Evolutionary conservation across 2,329 filamentous ascomycete genomes (phyloP).

Genomic region (Aspergillus fijiensis): DNA sequence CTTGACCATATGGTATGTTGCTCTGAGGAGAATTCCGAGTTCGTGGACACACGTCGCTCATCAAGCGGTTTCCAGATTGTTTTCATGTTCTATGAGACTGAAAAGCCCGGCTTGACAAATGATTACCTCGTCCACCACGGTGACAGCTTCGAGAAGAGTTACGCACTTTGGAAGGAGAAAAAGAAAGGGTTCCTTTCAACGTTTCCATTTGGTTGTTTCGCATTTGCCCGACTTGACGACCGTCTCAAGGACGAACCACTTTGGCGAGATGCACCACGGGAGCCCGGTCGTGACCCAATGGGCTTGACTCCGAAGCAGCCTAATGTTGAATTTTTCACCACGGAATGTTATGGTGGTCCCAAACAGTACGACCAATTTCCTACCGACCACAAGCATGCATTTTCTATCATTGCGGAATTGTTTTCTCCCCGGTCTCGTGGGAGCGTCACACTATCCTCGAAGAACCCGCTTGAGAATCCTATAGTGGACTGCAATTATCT

Average conservation of each 20-base stretch:
- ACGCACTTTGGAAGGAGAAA: constrained; percentile 57
- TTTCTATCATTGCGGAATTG: constrained; percentile 59
- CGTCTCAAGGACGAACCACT: constrained; percentile 55
- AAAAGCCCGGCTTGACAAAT: constrained; percentile 52
- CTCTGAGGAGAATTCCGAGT: neutral
- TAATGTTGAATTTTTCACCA: constrained; percentile 63
- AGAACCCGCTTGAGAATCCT: constrained; percentile 53
- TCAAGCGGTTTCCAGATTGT: constrained; percentile 42
- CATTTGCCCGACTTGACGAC: constrained; percentile 61
- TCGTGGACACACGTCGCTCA: constrained; percentile 7
- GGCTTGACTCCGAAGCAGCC: constrained; percentile 57
- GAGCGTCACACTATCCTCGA: constrained; percentile 51
- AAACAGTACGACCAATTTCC: constrained; percentile 59
- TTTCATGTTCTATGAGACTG: constrained; percentile 63
- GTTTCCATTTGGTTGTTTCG: constrained; percentile 64
- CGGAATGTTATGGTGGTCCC: constrained; percentile 61
- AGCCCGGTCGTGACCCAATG: constrained; percentile 62
- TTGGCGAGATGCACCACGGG: constrained; percentile 54
- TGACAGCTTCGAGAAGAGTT: constrained; percentile 52
- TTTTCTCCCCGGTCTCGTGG: constrained; percentile 60
- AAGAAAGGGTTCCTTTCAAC: constrained; percentile 59
- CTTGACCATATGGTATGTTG: constrained; percentile 52
- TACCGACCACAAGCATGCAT: constrained; percentile 54
- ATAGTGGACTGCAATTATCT: constrained; percentile 61
- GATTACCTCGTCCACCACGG: constrained; percentile 59